Percentiles rank a stretch among this genome's conserved stretches.
These are phyloP conservation scores for Diplosphaera chodatii DNA, from an alignment of 139 green algal species.

Conservation along the genomic window DNA sequence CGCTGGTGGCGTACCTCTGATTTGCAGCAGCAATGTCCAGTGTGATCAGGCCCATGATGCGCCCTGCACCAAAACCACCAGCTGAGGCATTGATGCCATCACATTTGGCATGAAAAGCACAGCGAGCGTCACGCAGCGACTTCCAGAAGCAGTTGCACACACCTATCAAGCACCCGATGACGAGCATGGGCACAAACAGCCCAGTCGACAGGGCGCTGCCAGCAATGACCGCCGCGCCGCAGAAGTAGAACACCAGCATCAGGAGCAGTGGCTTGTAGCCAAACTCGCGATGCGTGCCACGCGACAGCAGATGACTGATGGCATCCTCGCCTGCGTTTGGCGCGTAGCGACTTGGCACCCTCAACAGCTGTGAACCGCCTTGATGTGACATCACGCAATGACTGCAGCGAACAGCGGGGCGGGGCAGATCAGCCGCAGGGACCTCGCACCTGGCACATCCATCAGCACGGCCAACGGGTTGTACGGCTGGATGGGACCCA, in stretches of 20 bases:
- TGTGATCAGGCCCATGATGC: constrained; percentile 16
- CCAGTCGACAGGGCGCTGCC: constrained; percentile 64
- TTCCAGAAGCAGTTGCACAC: no score
- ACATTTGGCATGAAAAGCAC: constrained; percentile 28
- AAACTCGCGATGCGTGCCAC: constrained; percentile 78
- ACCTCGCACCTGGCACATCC: constrained; percentile 27
- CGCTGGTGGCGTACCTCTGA: not conserved
- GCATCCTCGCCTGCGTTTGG: constrained; percentile 77
- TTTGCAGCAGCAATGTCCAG: constrained; percentile 28
- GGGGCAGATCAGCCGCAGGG: no score
- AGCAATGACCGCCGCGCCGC: constrained; percentile 30
- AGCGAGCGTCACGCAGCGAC: constrained; percentile 37
- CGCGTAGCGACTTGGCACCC: no score
- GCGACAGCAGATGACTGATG: constrained; percentile 74
- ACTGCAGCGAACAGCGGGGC: no score
- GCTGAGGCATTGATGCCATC: no score
- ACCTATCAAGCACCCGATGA: constrained; percentile 71
- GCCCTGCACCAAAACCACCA: no score
- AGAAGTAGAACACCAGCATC: constrained; percentile 69
- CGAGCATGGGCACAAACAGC: constrained; percentile 89
- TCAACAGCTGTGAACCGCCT: no score
- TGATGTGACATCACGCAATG: no score
- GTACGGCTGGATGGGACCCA: constrained; percentile 37
- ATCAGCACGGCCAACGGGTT: constrained; percentile 86
- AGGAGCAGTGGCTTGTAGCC: constrained; percentile 58